Percentiles rank a stretch among this genome's conserved stretches.
phyloP scores from a whole-genome alignment of 768 basidiomycete genomes.

The Trametopsis cervina region DNA sequence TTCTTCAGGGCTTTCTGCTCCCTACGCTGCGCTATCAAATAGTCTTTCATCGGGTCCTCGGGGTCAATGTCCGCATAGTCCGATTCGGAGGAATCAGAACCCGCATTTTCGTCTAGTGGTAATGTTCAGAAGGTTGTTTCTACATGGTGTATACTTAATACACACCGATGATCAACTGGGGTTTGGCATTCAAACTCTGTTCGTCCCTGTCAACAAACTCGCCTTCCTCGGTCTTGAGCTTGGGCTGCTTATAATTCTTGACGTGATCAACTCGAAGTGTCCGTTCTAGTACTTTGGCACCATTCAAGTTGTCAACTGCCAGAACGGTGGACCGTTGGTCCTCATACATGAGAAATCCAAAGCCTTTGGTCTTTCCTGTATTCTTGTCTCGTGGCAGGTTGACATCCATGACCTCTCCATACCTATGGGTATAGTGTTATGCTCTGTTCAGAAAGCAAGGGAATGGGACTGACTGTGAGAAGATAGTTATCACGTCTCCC shows the following conservation, averaged over 20 bases:
- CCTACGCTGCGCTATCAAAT: slow-evolving; percentile 66
- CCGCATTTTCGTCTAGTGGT: slow-evolving; percentile 39
- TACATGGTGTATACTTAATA: slow-evolving; percentile 17
- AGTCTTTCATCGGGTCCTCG: slow-evolving; percentile 98
- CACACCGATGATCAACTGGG: slow-evolving; percentile 64
- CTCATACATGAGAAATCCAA: slow-evolving; percentile 98
- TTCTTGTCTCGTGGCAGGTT: slow-evolving; percentile 93
- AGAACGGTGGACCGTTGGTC: slow-evolving; percentile 94
- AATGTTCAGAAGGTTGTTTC: background rate
- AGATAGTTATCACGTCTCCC: slow-evolving; percentile 95
- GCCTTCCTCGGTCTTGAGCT: slow-evolving; percentile 69
- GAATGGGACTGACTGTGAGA: slow-evolving; percentile 76
- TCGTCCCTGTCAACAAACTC: slow-evolving; percentile 83
- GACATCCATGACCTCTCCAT: slow-evolving; percentile 93
- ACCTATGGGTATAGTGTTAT: slow-evolving; percentile 42
- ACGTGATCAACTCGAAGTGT: slow-evolving; percentile 91
- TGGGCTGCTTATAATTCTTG: slow-evolving; percentile 87
- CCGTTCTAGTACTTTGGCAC: slow-evolving; percentile 79
- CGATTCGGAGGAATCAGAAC: slow-evolving; percentile 60
- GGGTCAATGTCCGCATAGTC: slow-evolving; percentile 74
- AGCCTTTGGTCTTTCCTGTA: slow-evolving; percentile 86
- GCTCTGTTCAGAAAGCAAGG: background rate
- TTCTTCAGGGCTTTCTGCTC: slow-evolving; percentile 63
- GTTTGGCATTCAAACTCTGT: slow-evolving; percentile 83
- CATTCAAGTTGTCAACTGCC: slow-evolving; percentile 98